Base-by-base conservation (phyloP, 1,284 basidiomycete species). In the Exsudoporus floridanus region DNA sequence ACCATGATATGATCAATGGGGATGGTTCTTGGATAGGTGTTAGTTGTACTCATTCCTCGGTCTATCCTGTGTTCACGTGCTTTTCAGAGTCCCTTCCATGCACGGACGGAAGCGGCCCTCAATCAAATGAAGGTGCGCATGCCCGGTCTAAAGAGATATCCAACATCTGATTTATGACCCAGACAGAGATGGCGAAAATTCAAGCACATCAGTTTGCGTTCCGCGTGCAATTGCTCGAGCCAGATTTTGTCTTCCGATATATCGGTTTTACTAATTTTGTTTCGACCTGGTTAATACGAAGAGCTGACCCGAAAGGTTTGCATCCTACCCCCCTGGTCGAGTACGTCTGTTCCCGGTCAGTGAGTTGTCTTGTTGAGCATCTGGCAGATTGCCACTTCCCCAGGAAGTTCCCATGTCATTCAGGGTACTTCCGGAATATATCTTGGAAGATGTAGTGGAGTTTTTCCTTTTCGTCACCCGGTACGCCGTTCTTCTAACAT, bases 381-480 rank as follows among this genome's bases (percentile, higher is more conserved):
- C 49, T 36, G 47, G 30, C 56, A 95, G 92, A 31, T 73, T 97
- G 28, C 95, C 96, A 0, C 75, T 99, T 21, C 90, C 94, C 0
- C 74, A 84, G 49, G 90, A 96, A 49, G 89, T 95, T 6, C 92
- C 95, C 0, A 77, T 85, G 64, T 76, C 81, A 0, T 98, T 98
- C 80, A 80, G 86, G 28, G 89, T 93, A 64, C 79, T 99, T 30
- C 97, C 97, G 0, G 97, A 99, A 70, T 97, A 95, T 69, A 82
- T 98, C 34, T 73, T 98, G 36, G 97, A 99, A 67, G 96, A 98
- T 68, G 84, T 98, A 10, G 89, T 94, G 5, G 94, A 98, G 53
- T 94, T 92, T 69, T 82, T 90, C 58, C 83, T 88, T 58, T 98
- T 90, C 73, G 80, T 90, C 23, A 86, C 89, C 40, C 84, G 88